These are phyloP conservation scores for Penicillium desertorum DNA, from an alignment of 495 filamentous ascomycete species.

Conservation along the genomic window DNA sequence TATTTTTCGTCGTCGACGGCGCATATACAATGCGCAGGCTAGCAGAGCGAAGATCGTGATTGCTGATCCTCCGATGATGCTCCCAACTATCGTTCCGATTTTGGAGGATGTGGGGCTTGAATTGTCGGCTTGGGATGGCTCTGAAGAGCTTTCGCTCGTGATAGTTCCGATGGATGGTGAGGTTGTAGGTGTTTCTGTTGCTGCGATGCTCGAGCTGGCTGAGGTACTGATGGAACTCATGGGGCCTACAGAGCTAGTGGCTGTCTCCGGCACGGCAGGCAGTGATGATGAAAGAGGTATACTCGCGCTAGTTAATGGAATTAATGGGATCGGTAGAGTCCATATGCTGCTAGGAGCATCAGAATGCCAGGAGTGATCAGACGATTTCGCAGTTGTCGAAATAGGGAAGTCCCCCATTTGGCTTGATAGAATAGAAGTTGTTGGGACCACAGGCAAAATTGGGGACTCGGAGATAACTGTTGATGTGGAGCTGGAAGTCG, in stretches of 20 bases:
- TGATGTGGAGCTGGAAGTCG: background rate
- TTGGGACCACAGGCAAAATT: background rate
- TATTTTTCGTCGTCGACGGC: conserved; percentile 21
- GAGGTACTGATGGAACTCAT: background rate
- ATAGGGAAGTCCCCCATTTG: background rate
- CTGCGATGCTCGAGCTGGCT: background rate
- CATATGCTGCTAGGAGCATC: background rate
- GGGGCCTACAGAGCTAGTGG: background rate
- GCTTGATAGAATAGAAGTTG: background rate
- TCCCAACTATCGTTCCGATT: conserved; percentile 29
- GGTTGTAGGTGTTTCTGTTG: background rate
- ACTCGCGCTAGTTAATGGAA: background rate
- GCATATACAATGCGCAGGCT: conserved; percentile 23
- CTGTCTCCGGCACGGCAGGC: background rate
- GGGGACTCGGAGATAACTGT: background rate
- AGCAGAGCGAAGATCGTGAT: conserved; percentile 26
- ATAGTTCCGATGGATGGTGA: background rate
- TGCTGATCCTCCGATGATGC: conserved; percentile 29
- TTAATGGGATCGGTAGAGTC: background rate
- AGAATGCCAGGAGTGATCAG: background rate
- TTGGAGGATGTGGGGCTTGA: background rate
- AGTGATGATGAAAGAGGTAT: background rate
- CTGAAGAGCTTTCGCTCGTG: background rate
- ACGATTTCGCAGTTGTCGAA: background rate
- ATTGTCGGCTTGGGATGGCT: conserved; percentile 6